A percentile compares a stretch with the other conserved stretches of the same genome.
Evolutionary conservation across 2,329 filamentous ascomycete species (phyloP).

Genomic region (Trichoderma guizhouense): DNA sequence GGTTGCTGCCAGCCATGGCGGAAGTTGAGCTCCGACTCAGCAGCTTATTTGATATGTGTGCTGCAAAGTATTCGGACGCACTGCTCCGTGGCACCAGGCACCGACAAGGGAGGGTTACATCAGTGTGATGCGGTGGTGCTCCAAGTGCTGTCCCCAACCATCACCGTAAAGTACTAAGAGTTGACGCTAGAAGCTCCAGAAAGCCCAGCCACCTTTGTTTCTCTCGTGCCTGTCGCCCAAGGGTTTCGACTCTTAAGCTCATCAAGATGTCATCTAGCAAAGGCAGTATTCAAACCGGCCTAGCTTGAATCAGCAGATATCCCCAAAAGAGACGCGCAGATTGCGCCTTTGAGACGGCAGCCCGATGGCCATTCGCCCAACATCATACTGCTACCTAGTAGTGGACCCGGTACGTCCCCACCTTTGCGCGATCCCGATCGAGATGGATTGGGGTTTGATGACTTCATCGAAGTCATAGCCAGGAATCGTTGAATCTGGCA

Average conservation of each 20-base stretch:
- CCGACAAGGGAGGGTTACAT: constrained; percentile 12
- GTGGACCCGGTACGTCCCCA: constrained; percentile 7
- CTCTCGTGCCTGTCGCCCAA: background rate
- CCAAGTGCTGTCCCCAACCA: background rate
- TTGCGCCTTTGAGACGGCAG: constrained; percentile 11
- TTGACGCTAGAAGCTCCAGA: background rate
- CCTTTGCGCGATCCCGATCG: constrained; percentile 13
- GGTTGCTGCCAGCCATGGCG: background rate
- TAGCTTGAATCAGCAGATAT: background rate
- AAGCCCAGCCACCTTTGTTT: background rate
- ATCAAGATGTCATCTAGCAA: background rate
- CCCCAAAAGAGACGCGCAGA: background rate
- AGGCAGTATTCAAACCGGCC: background rate
- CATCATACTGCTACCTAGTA: background rate
- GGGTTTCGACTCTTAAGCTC: background rate
- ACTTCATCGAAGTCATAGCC: constrained; percentile 14
- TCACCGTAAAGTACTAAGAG: background rate
- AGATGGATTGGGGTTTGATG: constrained; percentile 1
- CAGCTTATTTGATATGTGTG: background rate
- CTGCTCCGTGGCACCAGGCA: constrained; percentile 12
- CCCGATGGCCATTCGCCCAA: background rate
- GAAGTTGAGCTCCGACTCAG: background rate
- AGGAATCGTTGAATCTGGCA: constrained; percentile 14
- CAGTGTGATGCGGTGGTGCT: constrained; percentile 13
- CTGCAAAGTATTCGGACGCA: background rate